Conservation (phyloP, 129 eudicot species). For the Tagetes patula region DNA sequence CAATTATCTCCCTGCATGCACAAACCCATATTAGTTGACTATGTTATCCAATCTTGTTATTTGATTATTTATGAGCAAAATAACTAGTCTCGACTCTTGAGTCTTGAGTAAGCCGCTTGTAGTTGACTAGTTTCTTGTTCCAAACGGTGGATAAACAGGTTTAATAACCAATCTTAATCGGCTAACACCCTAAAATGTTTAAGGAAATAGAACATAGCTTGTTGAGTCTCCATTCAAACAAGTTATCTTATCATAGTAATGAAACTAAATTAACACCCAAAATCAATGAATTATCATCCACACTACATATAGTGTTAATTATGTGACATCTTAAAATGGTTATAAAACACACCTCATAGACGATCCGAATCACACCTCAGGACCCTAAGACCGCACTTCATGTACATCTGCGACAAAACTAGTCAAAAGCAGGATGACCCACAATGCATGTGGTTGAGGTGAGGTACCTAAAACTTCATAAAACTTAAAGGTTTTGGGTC, state of each 20-base stretch:
- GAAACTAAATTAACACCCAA: neutral
- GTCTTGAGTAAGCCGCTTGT: neutral
- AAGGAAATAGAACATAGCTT: neutral
- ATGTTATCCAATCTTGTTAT: neutral
- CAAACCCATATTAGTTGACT: neutral
- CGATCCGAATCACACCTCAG: no score
- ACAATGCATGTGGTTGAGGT: no score
- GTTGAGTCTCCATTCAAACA: neutral
- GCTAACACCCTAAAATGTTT: neutral
- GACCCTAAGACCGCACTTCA: no score
- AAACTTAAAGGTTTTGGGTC: no score
- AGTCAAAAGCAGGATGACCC: no score
- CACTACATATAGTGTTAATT: neutral
- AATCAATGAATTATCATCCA: neutral
- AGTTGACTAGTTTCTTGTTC: neutral
- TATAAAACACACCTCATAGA: no score
- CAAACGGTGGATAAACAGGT: neutral
- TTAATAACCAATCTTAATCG: neutral
- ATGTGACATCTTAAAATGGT: neutral
- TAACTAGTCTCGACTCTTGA: no score
- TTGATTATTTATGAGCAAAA: neutral
- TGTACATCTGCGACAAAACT: no score
- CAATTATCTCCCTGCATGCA: slow-evolving; percentile 61
- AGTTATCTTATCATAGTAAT: neutral
- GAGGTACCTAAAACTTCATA: no score